These are phyloP conservation scores for Dioscorea zingiberensis DNA, from an alignment of 106 monocot species.

Conservation along the genomic window DNA sequence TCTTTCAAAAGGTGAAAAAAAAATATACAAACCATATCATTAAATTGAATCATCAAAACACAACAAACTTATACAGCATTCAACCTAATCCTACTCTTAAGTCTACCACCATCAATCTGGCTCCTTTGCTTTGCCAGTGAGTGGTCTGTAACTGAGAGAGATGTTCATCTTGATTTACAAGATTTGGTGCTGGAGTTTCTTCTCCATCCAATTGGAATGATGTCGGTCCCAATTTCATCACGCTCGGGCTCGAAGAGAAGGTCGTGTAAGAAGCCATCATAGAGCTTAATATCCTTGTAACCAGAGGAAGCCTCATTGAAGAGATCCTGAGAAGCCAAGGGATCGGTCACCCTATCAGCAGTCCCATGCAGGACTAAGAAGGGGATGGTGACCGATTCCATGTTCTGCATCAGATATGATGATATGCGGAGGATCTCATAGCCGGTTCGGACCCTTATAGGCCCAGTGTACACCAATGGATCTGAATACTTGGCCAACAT, in stretches of 20 bases:
- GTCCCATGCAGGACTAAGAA: slow-evolving; percentile 94
- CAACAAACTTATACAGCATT: too few species aligned
- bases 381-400: slow-evolving; percentile 64
- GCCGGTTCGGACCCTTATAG: slow-evolving; percentile 84
- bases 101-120: neutral
- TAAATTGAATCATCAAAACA: too few species aligned
- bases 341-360: slow-evolving; percentile 83
- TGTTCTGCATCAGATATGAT: slow-evolving; percentile 51
- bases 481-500: slow-evolving; percentile 91
- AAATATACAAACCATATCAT: too few species aligned
- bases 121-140: neutral
- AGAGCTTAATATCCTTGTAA: slow-evolving; percentile 76
- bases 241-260: slow-evolving; percentile 92
- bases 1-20: too few species aligned
- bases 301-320: slow-evolving; percentile 62
- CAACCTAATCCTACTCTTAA: too few species aligned
- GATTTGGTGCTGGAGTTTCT: slow-evolving; percentile 21
- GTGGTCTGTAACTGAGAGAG: neutral
- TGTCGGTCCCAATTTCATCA: slow-evolving; percentile 59
- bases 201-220: slow-evolving; percentile 82
- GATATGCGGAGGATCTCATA: slow-evolving; percentile 82
- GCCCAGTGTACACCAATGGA: slow-evolving; percentile 90
- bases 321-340: slow-evolving; percentile 71
- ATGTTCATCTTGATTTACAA: neutral
- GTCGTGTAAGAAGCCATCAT: slow-evolving; percentile 87